A percentile compares a stretch with the other conserved stretches of the same genome.
phyloP scores from a whole-genome alignment of 2,329 filamentous ascomycete genomes.

The Knoxdaviesia capensis region DNA sequence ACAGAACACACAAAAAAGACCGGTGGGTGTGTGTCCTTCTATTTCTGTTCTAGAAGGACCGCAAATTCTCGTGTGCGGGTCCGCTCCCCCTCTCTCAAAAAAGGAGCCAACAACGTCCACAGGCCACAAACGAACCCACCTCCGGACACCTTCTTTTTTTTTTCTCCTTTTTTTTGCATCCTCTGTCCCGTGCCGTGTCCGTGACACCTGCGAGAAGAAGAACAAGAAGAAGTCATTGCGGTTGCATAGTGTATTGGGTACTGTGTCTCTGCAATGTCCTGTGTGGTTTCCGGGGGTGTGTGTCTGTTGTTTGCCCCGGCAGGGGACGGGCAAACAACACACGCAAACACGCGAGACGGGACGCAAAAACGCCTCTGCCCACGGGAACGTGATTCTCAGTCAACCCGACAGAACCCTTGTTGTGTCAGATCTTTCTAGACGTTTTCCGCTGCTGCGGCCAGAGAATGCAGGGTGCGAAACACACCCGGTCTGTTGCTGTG shows the following conservation, averaged over 20 bases:
- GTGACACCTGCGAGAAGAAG: neutral
- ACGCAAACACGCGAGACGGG: no score
- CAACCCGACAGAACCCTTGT: no score
- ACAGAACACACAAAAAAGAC: neutral
- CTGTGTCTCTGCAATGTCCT: neutral
- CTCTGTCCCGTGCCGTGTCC: neutral
- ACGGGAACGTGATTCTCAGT: no score
- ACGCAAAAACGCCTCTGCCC: no score
- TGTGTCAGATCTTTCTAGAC: no score
- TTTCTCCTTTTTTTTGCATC: neutral
- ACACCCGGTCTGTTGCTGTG: no score
- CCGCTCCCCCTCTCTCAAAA: neutral
- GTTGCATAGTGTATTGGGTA: neutral
- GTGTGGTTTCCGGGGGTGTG: no score
- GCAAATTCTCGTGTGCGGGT: neutral
- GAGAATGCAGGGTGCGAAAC: no score
- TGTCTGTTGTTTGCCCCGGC: no score
- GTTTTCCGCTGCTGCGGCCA: no score
- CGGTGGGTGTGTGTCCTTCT: neutral
- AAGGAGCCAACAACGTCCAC: neutral
- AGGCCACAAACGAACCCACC: neutral
- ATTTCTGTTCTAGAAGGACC: neutral
- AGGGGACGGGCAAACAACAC: no score
- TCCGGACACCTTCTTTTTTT: neutral
- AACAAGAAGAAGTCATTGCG: neutral